phyloP scores from a whole-genome alignment of 306 rosid species.

The Prinsepia uniflora region DNA sequence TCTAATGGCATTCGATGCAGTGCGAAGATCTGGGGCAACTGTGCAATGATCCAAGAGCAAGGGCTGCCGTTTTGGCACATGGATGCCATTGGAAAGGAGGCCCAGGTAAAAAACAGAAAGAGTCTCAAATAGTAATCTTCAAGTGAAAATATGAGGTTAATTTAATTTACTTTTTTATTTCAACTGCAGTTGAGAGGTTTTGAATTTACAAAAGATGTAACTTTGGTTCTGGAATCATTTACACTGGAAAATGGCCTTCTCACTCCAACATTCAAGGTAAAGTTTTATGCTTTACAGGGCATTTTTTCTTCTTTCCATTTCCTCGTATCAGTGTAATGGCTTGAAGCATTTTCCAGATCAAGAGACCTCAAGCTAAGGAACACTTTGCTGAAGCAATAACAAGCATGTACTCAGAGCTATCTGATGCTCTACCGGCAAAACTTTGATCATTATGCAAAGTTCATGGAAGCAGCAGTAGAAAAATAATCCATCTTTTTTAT shows the following conservation, averaged over 20 bases:
- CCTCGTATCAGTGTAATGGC: conserved; percentile 11
- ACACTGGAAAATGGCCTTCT: conserved; percentile 69
- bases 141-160: not conserved
- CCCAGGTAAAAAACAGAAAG: conserved; percentile 44
- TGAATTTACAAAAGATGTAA: conserved; percentile 76
- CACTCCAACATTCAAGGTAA: conserved; percentile 86
- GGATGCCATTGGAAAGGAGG: conserved; percentile 76
- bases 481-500: not conserved
- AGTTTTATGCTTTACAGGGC: conserved; percentile 9
- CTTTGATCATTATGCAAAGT: conserved; percentile 11
- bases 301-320: not conserved
- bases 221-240: conserved; percentile 67
- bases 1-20: conserved; percentile 37
- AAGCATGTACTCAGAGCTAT: conserved; percentile 67
- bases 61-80: conserved; percentile 71
- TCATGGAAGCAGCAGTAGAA: not conserved
- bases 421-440: conserved; percentile 39
- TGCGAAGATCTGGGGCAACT: conserved; percentile 57
- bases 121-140: conserved; percentile 12
- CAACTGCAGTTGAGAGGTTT: conserved; percentile 81
- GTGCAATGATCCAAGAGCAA: conserved; percentile 72
- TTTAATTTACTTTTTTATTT: conserved; percentile 3
- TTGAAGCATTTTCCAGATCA: conserved; percentile 44
- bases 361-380: conserved; percentile 82
- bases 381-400: conserved; percentile 62